Conservation (phyloP, 768 basidiomycete species). For the Hemileccinum impolitum region DNA sequence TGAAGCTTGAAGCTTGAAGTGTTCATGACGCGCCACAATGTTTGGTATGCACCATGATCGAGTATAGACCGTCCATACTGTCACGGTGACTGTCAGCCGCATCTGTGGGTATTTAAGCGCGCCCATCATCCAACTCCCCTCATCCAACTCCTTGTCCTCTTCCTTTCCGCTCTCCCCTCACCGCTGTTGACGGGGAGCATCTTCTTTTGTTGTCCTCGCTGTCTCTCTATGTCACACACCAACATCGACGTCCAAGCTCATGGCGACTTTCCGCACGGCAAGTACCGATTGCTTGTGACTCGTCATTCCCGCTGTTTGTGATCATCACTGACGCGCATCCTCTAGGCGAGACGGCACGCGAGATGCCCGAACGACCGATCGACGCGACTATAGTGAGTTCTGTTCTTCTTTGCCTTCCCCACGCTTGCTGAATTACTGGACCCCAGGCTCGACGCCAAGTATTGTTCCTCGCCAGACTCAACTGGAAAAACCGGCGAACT, state of each 20-base stretch:
- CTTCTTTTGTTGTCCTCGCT: not conserved
- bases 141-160: not conserved
- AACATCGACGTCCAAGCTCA: too few relatives aligned
- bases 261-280: too few relatives aligned
- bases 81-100: constrained; percentile 10
- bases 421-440: not conserved
- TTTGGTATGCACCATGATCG: not conserved
- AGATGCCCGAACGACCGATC: not conserved
- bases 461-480: not conserved
- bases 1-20: too few relatives aligned
- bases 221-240: too few relatives aligned
- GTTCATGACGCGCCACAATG: not conserved
- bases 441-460: not conserved
- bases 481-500: not conserved
- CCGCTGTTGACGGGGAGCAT: not conserved
- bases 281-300: not conserved
- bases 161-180: not conserved
- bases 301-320: not conserved
- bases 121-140: not conserved
- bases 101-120: constrained; percentile 7
- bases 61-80: not conserved
- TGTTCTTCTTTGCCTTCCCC: not conserved
- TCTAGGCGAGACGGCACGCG: constrained; percentile 2
- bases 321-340: not conserved
- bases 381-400: too few relatives aligned